Base-by-base conservation (phyloP, 2,329 filamentous ascomycete species). In the Atkinsonella texensis region DNA sequence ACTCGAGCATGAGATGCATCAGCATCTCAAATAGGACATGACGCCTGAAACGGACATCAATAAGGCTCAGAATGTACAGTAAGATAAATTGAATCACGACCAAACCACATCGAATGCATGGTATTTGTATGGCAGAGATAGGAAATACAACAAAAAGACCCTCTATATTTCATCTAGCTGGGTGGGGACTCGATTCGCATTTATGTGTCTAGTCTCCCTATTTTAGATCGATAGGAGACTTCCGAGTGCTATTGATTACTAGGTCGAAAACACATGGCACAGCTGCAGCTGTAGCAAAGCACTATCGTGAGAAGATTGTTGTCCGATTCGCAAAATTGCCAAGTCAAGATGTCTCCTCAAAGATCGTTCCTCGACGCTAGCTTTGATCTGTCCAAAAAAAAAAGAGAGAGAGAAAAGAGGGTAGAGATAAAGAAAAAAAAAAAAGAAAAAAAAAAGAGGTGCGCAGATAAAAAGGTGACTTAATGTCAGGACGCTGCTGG, bases 341-440 rank as follows among this genome's bases (percentile, higher is more conserved):
- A 33, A 31, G 43, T 13, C 12, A 46, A 32, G 12, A 13, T 1
- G 23, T 44, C 42, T 7, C n/a, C 28, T 23, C 31, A 20, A 45
- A 50, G 48, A 58, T 58, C 51, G 53, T 51, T 46, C 54, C 48
- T 56, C 28, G 28, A 52, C 55, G 52, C 54, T 48, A 44, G 48
- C 47, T 51, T 18, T 33, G 49, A 46, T 39, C 51, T 53, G 54
- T 54, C 54, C 49, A 52, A 56, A 50, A 50, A 54, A 51, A 55
- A 54, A 32, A 52, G n/a, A 45, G 49, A 52, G 45, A 51, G 47
- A 51, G 52, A 46, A 53, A 44, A 35, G 46, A 43, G 49, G 42
- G 32, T 31, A 38, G 23, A 23, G 43, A 47, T 54, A 57, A 56
- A 57, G 52, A 56, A 51, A 55, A 53, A 48, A 52, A 50, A 44